phyloP scores from a whole-genome alignment of 176 grass and related monocot species.

The Poa annua region DNA sequence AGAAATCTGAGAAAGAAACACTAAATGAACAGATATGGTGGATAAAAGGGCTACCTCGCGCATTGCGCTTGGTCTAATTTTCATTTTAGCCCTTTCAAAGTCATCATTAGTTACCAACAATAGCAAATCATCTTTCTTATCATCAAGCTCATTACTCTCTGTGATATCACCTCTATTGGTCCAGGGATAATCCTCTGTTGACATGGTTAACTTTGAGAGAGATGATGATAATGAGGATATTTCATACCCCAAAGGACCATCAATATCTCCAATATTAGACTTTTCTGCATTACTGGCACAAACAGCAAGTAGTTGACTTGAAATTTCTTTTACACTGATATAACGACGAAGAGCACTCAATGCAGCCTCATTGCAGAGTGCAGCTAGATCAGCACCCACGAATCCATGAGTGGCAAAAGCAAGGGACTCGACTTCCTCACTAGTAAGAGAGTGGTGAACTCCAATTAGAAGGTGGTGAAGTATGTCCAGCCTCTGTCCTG shows the following conservation, averaged over 20 bases:
- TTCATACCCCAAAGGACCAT: slow-evolving; percentile 33
- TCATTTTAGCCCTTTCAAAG: slow-evolving; percentile 83
- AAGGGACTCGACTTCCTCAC: slow-evolving; percentile 54
- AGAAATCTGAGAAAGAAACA: background rate
- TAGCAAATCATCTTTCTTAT: slow-evolving; percentile 36
- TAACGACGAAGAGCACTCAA: slow-evolving; percentile 65
- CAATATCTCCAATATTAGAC: slow-evolving; percentile 28
- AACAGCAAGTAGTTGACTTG: slow-evolving; percentile 25
- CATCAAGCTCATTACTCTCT: slow-evolving; percentile 32
- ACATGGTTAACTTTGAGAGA: slow-evolving; percentile 62
- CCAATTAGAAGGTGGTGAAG: slow-evolving; percentile 61
- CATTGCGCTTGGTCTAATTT: slow-evolving; percentile 96
- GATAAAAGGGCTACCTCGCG: slow-evolving; percentile 69
- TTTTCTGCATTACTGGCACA: slow-evolving; percentile 12
- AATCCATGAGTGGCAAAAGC: slow-evolving; percentile 81
- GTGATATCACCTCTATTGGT: background rate
- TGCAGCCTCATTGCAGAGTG: slow-evolving; percentile 87
- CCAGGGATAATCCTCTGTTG: slow-evolving; percentile 39
- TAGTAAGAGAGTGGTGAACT: slow-evolving; percentile 62
- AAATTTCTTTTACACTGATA: slow-evolving; percentile 56
- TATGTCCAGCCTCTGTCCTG: slow-evolving; percentile 82
- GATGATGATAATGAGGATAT: slow-evolving; percentile 59
- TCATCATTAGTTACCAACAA: slow-evolving; percentile 66
- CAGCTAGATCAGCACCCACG: slow-evolving; percentile 94
- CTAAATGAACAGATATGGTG: slow-evolving; percentile 9